phyloP scores from a whole-genome alignment of 1,284 basidiomycete genomes.

The Ustilago bromivora region DNA sequence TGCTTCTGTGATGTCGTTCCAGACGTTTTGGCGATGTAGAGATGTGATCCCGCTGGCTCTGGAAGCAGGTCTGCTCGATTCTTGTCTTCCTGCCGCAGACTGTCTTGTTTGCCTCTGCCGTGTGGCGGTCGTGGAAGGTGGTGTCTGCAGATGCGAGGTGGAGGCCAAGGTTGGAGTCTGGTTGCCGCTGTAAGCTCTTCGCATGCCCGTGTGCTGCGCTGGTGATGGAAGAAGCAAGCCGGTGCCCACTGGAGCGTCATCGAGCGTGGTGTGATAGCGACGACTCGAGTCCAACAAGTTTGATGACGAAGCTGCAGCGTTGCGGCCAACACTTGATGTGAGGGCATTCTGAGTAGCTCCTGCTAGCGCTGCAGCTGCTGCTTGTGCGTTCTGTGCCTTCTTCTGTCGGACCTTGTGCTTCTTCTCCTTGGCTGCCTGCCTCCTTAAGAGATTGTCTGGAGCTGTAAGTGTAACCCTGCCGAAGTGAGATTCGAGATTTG shows the following conservation, averaged over 20 bases:
- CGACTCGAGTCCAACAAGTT: slow-evolving; percentile 36
- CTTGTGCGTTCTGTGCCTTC: slow-evolving; percentile 52
- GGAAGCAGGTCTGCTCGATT: slow-evolving; percentile 35
- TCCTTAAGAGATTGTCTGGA: slow-evolving; percentile 65
- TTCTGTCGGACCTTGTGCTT: slow-evolving; percentile 49
- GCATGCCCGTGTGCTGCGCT: slow-evolving; percentile 26
- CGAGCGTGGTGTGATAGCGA: slow-evolving; percentile 34
- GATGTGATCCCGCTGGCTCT: slow-evolving; percentile 43
- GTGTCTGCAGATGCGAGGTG: slow-evolving; percentile 16
- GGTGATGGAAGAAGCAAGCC: slow-evolving; percentile 18
- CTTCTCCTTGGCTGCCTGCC: slow-evolving; percentile 60
- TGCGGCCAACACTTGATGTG: slow-evolving; percentile 4
- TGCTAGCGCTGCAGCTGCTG: slow-evolving; percentile 46
- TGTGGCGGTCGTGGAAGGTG: slow-evolving; percentile 11
- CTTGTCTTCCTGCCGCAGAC: slow-evolving; percentile 24
- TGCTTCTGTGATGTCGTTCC: slow-evolving; percentile 53
- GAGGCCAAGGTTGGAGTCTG: slow-evolving; percentile 37
- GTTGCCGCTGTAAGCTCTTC: slow-evolving; percentile 42
- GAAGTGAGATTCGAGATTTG: slow-evolving; percentile 59
- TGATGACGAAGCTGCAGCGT: slow-evolving; percentile 16
- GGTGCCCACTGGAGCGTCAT: slow-evolving; percentile 25
- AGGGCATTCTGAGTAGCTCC: slow-evolving; percentile 13
- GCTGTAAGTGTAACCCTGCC: slow-evolving; percentile 65
- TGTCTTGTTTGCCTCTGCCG: slow-evolving; percentile 23
- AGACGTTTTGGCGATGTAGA: slow-evolving; percentile 51